These are phyloP conservation scores for Dioszegia aurantiaca DNA, from an alignment of 768 basidiomycete species.

Conservation along the genomic window DNA sequence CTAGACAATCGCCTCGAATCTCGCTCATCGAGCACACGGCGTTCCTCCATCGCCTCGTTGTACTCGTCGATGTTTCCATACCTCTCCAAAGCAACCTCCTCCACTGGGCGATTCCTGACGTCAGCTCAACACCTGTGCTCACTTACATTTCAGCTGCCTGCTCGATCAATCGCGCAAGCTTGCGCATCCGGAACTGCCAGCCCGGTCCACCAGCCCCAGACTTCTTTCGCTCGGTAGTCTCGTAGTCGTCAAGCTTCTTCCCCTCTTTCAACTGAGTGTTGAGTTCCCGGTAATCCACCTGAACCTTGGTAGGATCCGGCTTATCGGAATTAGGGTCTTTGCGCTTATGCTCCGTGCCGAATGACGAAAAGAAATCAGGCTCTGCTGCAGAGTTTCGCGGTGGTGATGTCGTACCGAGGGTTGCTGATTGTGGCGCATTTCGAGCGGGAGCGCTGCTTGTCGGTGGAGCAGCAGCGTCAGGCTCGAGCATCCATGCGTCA, in stretches of 20 bases:
- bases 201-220: conserved; percentile 82
- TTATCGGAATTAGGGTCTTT: conserved; percentile 56
- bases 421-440: conserved; percentile 39
- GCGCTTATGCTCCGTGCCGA: conserved; percentile 76
- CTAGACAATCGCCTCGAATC: conserved; percentile 59
- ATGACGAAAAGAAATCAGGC: conserved; percentile 82
- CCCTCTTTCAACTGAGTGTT: conserved; percentile 58
- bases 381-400: conserved; percentile 60
- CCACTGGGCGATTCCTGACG: conserved; percentile 41
- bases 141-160: conserved; percentile 74
- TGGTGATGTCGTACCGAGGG: conserved; percentile 56
- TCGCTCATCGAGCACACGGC: conserved; percentile 78
- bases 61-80: conserved; percentile 83
- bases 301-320: conserved; percentile 71
- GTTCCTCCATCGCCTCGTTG: conserved; percentile 82
- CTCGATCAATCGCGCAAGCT: conserved; percentile 83
- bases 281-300: conserved; percentile 42
- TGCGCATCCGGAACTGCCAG: conserved; percentile 97
- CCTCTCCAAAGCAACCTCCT: conserved; percentile 75
- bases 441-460: conserved; percentile 13
- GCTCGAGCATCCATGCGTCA: conserved; percentile 85
- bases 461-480: conserved; percentile 48
- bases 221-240: conserved; percentile 58
- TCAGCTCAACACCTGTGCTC: conserved; percentile 8
- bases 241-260: conserved; percentile 50